A percentile compares a stretch with the other conserved stretches of the same genome.
Conservation (phyloP, 2,329 filamentous ascomycete genomes). For the Hysterium pulicare region DNA sequence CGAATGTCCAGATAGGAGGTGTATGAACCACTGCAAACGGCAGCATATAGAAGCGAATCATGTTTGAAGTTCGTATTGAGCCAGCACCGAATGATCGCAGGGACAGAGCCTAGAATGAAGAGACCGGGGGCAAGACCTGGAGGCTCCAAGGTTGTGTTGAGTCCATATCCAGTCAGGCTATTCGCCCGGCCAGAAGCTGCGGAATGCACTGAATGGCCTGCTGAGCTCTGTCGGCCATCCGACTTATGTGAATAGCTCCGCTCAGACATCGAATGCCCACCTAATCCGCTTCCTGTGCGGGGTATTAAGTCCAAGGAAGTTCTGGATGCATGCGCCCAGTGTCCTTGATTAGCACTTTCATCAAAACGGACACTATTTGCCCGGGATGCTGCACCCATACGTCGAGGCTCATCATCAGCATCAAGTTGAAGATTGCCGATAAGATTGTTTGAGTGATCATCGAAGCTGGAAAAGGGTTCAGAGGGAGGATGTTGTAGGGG, state of each 20-base stretch:
- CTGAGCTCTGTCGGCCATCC: conserved; percentile 88
- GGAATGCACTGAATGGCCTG: conserved; percentile 79
- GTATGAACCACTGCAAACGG: conserved; percentile 87
- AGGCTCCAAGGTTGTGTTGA: conserved; percentile 73
- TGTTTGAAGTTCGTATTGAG: conserved; percentile 87
- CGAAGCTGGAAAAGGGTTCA: conserved; percentile 86
- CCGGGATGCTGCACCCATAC: conserved; percentile 81
- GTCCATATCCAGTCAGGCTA: conserved; percentile 63
- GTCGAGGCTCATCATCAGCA: conserved; percentile 78
- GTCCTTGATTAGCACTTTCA: conserved; percentile 87
- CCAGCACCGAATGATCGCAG: conserved; percentile 95
- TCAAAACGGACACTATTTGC: conserved; percentile 98
- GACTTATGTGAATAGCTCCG: conserved; percentile 92
- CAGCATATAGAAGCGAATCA: conserved; percentile 82
- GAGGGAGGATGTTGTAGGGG: conserved; percentile 74
- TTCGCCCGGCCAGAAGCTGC: conserved; percentile 77
- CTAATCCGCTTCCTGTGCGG: conserved; percentile 75
- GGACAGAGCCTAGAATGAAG: conserved; percentile 81
- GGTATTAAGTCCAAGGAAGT: conserved; percentile 81
- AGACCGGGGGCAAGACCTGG: conserved; percentile 78
- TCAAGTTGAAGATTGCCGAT: conserved; percentile 81
- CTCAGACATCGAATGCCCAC: conserved; percentile 79
- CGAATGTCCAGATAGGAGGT: conserved; percentile 76
- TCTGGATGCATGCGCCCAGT: conserved; percentile 79
- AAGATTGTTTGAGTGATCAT: conserved; percentile 78